A percentile compares a stretch with the other conserved stretches of the same genome.
phyloP scores from a whole-genome alignment of 108 stramenopile genomes.

The Cyclotella cryptica region DNA sequence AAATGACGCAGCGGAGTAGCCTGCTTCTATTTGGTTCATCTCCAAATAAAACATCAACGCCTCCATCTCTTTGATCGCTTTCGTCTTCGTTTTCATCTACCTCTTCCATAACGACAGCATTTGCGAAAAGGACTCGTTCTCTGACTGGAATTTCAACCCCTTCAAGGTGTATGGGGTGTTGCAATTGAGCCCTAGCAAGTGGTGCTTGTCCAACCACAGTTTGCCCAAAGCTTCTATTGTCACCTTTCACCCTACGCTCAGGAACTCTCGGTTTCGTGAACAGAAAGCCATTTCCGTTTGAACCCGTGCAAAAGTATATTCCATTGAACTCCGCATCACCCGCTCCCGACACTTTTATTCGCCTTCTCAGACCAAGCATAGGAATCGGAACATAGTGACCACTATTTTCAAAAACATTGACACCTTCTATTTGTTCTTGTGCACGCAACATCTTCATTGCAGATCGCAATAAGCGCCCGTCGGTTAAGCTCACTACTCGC shows the following conservation, averaged over 20 bases:
- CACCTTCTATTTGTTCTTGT: constrained; percentile 78
- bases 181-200: constrained; percentile 5
- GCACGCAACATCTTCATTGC: constrained; percentile 78
- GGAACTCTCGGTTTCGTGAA: constrained; percentile 80
- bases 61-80: constrained; percentile 22
- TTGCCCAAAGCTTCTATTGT: constrained; percentile 6
- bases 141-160: constrained; percentile 25
- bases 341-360: constrained; percentile 62
- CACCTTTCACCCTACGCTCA: constrained; percentile 25
- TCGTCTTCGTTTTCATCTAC: constrained; percentile 25
- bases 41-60: constrained; percentile 41
- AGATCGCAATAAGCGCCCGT: constrained; percentile 57
- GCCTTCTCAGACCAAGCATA: constrained; percentile 60
- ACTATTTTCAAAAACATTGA: constrained; percentile 19
- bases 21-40: constrained; percentile 48
- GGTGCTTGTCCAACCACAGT: constrained; percentile 15
- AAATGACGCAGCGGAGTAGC: constrained; percentile 73
- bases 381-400: constrained; percentile 70
- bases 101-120: constrained; percentile 17
- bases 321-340: constrained; percentile 87
- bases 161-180: constrained; percentile 17
- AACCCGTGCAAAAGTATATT: constrained; percentile 82
- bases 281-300: constrained; percentile 78
- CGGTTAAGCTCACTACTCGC: constrained; percentile 58
- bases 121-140: neutral